A percentile compares a stretch with the other conserved stretches of the same genome.
These are phyloP conservation scores for Papiliotrema nemorosa DNA, from an alignment of 1,284 basidiomycete species.

Conservation along the genomic window DNA sequence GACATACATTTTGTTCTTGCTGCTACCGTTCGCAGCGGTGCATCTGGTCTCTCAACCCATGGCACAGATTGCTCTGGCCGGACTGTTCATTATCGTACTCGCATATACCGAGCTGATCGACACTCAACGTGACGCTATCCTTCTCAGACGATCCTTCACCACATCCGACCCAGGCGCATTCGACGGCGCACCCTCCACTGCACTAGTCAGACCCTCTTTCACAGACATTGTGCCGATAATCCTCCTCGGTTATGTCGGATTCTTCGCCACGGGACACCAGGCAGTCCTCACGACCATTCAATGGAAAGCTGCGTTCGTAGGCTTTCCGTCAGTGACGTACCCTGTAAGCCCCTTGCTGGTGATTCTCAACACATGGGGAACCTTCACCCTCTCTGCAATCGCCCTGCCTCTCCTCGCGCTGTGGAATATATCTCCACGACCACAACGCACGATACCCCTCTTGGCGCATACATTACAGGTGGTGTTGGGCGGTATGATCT, in stretches of 20 bases:
- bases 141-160: slow-evolving; percentile 49
- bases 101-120: slow-evolving; percentile 74
- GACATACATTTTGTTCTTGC: slow-evolving; percentile 77
- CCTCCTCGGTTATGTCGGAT: slow-evolving; percentile 69
- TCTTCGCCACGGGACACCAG: slow-evolving; percentile 91
- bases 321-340: slow-evolving; percentile 65
- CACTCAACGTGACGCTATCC: slow-evolving; percentile 66
- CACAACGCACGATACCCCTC: slow-evolving; percentile 37
- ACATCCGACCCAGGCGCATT: slow-evolving; percentile 34
- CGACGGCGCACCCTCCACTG: slow-evolving; percentile 48
- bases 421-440: slow-evolving; percentile 81
- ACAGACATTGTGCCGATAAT: slow-evolving; percentile 67
- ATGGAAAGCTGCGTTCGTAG: slow-evolving; percentile 90
- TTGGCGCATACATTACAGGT: slow-evolving; percentile 53
- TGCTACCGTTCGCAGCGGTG: slow-evolving; percentile 59
- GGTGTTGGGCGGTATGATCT: slow-evolving; percentile 63
- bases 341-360: slow-evolving; percentile 76
- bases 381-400: slow-evolving; percentile 62
- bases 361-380: slow-evolving; percentile 73
- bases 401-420: slow-evolving; percentile 69
- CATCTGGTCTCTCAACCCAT: slow-evolving; percentile 72
- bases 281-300: slow-evolving; percentile 84
- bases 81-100: slow-evolving; percentile 63
- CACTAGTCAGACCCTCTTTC: slow-evolving; percentile 56
- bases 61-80: slow-evolving; percentile 71